Evolutionary conservation across 257 asterid genomes (phyloP).

Genomic region (Rhazya stricta): DNA sequence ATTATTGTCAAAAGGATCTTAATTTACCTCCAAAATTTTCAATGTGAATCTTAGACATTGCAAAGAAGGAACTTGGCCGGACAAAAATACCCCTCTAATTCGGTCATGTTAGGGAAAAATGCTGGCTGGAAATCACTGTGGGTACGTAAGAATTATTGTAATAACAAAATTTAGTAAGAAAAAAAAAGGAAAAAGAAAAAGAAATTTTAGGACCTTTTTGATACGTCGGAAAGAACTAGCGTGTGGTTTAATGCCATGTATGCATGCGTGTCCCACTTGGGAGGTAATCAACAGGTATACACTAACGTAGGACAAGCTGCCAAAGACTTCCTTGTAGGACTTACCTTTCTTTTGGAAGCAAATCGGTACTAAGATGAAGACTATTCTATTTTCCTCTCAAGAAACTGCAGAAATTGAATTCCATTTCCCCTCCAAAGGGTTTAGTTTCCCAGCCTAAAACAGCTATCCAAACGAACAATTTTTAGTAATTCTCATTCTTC

Average conservation of each 20-base stretch:
- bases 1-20: too few species aligned
- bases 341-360: constrained; percentile 11
- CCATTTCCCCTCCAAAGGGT: neutral
- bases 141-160: too few species aligned
- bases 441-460: neutral
- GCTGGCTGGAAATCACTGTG: too few species aligned
- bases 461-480: neutral
- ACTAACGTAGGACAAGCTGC: constrained; percentile 23
- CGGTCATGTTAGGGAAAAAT: too few species aligned
- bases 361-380: constrained; percentile 2
- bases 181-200: neutral
- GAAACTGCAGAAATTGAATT: constrained; percentile 3
- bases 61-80: too few species aligned
- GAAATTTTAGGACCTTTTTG: neutral
- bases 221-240: constrained; percentile 25
- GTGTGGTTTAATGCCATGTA: constrained; percentile 19
- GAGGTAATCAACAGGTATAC: constrained; percentile 13
- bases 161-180: neutral
- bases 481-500: neutral
- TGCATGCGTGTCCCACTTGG: constrained; percentile 33
- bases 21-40: too few species aligned
- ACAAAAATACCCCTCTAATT: too few species aligned
- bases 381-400: neutral
- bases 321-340: constrained; percentile 11
- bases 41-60: too few species aligned